A percentile compares a stretch with the other conserved stretches of the same genome.
phyloP scores from a whole-genome alignment of 305 asterid species.

The Rubia tinctorum region DNA sequence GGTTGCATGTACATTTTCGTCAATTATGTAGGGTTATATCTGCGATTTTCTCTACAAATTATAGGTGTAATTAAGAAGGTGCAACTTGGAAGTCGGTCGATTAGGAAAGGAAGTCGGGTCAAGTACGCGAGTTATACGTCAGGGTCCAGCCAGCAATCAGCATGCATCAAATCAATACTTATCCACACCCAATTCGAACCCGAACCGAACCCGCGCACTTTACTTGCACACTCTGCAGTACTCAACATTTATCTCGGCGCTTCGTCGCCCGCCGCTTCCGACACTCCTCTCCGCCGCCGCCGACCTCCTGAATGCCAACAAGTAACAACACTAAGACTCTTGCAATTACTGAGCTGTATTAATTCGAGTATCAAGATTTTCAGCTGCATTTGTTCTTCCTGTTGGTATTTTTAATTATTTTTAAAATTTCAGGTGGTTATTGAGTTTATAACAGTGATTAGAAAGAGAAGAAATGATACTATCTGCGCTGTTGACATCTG shows the following conservation, averaged over 20 bases:
- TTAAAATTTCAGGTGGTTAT: background rate
- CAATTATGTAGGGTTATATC: too few species aligned
- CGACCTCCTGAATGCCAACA: background rate
- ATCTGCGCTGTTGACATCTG: constrained; percentile 86
- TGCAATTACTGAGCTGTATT: background rate
- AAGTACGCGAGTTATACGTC: background rate
- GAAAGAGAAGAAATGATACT: constrained; percentile 60
- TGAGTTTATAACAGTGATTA: constrained; percentile 18
- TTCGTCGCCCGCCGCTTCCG: background rate
- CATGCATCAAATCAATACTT: background rate
- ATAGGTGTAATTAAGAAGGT: too few species aligned
- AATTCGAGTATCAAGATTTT: background rate
- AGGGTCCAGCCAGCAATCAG: background rate
- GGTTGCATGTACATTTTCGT: too few species aligned
- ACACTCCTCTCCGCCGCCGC: background rate
- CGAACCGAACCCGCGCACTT: constrained; percentile 1
- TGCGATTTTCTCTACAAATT: too few species aligned
- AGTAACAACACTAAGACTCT: too few species aligned
- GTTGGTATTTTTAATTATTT: background rate
- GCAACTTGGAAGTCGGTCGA: background rate
- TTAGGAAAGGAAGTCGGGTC: background rate
- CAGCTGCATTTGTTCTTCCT: background rate
- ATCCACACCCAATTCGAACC: constrained; percentile 2
- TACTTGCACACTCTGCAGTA: background rate
- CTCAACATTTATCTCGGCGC: background rate